These are phyloP conservation scores for Ganoderma multipileum DNA, from an alignment of 1,284 basidiomycete genomes.

Conservation along the genomic window DNA sequence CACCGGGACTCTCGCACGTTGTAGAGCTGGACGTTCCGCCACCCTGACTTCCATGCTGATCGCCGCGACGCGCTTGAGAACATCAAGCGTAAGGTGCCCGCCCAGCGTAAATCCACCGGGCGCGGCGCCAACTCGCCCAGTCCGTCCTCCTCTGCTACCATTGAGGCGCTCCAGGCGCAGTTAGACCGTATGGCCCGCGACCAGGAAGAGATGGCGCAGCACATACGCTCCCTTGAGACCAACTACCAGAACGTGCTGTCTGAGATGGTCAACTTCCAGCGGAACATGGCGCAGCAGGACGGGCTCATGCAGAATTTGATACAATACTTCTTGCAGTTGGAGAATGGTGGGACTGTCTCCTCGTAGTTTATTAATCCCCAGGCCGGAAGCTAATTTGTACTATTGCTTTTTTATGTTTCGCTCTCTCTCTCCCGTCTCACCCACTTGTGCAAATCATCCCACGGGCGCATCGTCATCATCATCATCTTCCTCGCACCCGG, in stretches of 20 bases:
- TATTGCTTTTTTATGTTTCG: constrained; percentile 33
- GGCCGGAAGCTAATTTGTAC: constrained; percentile 35
- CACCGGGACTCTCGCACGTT: constrained; percentile 11
- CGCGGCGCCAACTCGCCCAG: constrained; percentile 40
- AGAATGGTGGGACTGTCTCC: constrained; percentile 57
- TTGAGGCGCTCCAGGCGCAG: constrained; percentile 55
- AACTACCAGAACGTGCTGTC: constrained; percentile 82
- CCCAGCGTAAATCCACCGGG: constrained; percentile 61
- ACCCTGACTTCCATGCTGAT: constrained; percentile 93
- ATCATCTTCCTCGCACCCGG: constrained; percentile 5
- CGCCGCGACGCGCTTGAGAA: constrained; percentile 87
- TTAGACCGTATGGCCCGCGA: constrained; percentile 57
- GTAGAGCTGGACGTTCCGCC: constrained; percentile 95
- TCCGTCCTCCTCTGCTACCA: constrained; percentile 33
- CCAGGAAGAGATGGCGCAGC: constrained; percentile 66
- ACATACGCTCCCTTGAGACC: constrained; percentile 70
- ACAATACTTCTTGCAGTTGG: constrained; percentile 79
- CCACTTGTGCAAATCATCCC: constrained; percentile 25
- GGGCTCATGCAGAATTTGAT: constrained; percentile 84
- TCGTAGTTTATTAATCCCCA: constrained; percentile 29
- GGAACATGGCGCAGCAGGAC: constrained; percentile 88
- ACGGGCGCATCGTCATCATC: constrained; percentile 23
- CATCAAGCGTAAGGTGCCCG: constrained; percentile 92
- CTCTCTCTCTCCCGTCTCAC: constrained; percentile 18
- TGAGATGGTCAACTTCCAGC: constrained; percentile 86